Evolutionary conservation across 75 land plant genomes (phyloP).

Genomic region (Sequoia sempervirens): DNA sequence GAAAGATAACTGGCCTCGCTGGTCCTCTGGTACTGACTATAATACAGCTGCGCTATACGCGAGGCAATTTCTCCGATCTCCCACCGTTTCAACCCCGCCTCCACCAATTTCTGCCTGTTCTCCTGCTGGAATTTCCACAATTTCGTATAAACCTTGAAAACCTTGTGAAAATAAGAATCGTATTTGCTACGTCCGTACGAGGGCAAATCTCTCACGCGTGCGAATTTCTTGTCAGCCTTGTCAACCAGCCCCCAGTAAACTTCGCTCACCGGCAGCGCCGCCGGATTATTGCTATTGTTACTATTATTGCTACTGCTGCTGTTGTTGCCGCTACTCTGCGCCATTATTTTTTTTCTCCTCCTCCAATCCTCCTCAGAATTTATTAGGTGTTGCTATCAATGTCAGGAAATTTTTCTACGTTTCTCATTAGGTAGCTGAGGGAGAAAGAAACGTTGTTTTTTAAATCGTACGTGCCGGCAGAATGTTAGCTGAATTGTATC

Average conservation of each 20-base stretch:
- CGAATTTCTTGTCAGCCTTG: constrained; percentile 85
- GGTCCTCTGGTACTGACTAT: constrained; percentile 82
- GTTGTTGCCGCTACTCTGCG: background rate
- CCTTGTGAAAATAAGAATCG: constrained; percentile 83
- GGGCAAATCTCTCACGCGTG: constrained; percentile 75
- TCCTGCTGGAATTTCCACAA: constrained; percentile 98
- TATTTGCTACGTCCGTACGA: constrained; percentile 50
- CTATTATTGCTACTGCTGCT: background rate
- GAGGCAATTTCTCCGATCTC: constrained; percentile 98
- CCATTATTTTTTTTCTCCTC: background rate
- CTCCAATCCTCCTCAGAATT: background rate
- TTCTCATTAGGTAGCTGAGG: background rate
- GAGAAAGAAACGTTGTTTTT: too few species aligned
- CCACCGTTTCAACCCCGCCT: constrained; percentile 87
- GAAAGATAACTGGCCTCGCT: constrained; percentile 67
- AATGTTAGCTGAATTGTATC: background rate
- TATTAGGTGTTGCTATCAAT: background rate
- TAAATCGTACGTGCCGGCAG: background rate
- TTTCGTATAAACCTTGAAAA: constrained; percentile 86
- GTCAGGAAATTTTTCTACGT: background rate
- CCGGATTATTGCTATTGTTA: background rate
- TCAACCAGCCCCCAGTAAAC: constrained; percentile 63
- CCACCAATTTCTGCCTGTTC: constrained; percentile 80
- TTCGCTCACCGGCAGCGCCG: constrained; percentile 18
- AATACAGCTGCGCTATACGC: constrained; percentile 88